Percentiles rank a stretch among this genome's conserved stretches.
Evolutionary conservation across 2,329 filamentous ascomycete species (phyloP).

Genomic region (Penicillium sp.): DNA sequence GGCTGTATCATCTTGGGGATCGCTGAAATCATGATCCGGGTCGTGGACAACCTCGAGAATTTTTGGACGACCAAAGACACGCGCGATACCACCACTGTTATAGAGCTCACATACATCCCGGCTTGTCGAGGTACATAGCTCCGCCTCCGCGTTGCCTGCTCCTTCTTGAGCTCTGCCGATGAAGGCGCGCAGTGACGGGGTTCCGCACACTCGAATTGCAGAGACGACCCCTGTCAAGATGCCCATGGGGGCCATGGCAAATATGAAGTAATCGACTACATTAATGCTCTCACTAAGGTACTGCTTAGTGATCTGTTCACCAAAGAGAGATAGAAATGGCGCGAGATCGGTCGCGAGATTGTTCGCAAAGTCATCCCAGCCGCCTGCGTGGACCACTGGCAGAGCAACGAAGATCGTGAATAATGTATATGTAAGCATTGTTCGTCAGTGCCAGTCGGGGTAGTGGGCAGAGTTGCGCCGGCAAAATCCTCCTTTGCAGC

Average conservation of each 20-base stretch:
- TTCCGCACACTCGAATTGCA: constrained; percentile 39
- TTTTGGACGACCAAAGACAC: constrained; percentile 15
- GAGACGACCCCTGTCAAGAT: constrained; percentile 37
- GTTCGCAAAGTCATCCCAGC: constrained; percentile 17
- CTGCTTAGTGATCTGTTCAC: constrained; percentile 42
- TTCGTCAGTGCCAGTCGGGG: not conserved
- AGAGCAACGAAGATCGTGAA: not conserved
- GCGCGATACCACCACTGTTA: constrained; percentile 30
- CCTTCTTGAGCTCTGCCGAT: constrained; percentile 40
- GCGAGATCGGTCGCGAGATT: constrained; percentile 15
- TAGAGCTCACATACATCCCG: constrained; percentile 41
- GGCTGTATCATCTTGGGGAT: not conserved
- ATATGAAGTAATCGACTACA: constrained; percentile 37
- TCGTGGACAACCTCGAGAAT: constrained; percentile 24
- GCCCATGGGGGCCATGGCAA: constrained; percentile 41
- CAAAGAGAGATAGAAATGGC: constrained; percentile 30
- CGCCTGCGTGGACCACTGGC: not conserved
- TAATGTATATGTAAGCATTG: not conserved
- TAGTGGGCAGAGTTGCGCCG: not conserved
- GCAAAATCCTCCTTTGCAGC: not conserved
- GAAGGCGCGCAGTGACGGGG: constrained; percentile 34
- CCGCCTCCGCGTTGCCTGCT: constrained; percentile 28
- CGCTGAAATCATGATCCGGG: constrained; percentile 11
- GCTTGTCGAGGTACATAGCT: constrained; percentile 42
- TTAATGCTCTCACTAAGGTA: constrained; percentile 38